A percentile compares a stretch with the other conserved stretches of the same genome.
phyloP scores from a whole-genome alignment of 345 rosid genomes.

The Eucalyptus cloeziana region DNA sequence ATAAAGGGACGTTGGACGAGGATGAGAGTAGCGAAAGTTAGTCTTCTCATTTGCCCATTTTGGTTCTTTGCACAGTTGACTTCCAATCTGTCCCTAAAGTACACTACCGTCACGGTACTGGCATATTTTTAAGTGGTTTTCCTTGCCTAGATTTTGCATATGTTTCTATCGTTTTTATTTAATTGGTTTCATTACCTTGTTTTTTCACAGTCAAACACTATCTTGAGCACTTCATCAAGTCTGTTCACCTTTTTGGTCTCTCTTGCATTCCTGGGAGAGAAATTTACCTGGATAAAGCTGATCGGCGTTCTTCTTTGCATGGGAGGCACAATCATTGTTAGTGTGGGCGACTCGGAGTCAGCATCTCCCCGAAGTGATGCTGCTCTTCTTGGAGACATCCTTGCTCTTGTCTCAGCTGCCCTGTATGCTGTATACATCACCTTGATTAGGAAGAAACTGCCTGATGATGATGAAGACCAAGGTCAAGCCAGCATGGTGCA shows the following conservation, averaged over 20 bases:
- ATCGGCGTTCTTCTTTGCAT: conserved; percentile 83
- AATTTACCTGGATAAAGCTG: conserved; percentile 81
- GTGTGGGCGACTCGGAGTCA: conserved; percentile 54
- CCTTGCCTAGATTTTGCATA: not conserved
- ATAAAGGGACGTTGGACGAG: conserved; percentile 84
- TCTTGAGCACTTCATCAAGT: conserved; percentile 83
- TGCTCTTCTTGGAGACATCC: conserved; percentile 70
- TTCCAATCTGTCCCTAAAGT: conserved; percentile 81
- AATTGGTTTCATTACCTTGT: not conserved
- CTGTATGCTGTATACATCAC: conserved; percentile 75
- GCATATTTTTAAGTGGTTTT: not conserved
- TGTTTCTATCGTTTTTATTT: not conserved
- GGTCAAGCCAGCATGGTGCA: conserved; percentile 80
- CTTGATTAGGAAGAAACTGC: conserved; percentile 73
- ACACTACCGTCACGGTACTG: conserved; percentile 75
- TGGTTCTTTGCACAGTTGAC: conserved; percentile 93
- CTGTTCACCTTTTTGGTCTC: conserved; percentile 86
- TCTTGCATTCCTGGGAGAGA: conserved; percentile 64
- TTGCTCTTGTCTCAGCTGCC: conserved; percentile 73
- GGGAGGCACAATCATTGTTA: conserved; percentile 84
- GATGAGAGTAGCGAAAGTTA: conserved; percentile 65
- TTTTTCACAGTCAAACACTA: conserved; percentile 77
- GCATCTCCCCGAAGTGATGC: conserved; percentile 16
- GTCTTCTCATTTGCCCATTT: conserved; percentile 72
- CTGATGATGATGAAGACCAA: conserved; percentile 63